phyloP scores from a whole-genome alignment of 148 eudicot genomes.

The Euryodendron excelsum region DNA sequence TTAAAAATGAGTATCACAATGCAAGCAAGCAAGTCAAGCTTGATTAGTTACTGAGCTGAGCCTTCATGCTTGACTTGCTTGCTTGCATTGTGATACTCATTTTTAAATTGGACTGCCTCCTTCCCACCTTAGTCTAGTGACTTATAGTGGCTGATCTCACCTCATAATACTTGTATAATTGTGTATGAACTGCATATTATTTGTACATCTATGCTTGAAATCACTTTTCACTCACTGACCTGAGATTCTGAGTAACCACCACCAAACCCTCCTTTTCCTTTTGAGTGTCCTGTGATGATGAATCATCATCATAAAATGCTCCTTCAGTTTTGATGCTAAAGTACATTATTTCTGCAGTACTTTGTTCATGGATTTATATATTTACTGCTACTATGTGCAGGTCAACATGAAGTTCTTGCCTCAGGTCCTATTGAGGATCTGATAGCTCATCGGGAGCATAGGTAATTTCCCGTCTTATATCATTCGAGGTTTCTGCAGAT shows the following conservation, averaged over 20 bases:
- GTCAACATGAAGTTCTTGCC: constrained; percentile 98
- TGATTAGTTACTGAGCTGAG: too few relatives aligned
- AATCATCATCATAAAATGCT: background rate
- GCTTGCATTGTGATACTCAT: background rate
- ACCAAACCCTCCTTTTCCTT: background rate
- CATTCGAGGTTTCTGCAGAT: constrained; percentile 7
- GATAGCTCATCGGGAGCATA: constrained; percentile 98
- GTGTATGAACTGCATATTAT: background rate
- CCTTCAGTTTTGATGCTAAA: background rate
- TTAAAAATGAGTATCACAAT: background rate
- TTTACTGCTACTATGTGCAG: constrained; percentile 32
- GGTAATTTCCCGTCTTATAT: constrained; percentile 38
- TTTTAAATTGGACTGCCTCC: background rate
- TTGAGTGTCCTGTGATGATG: background rate
- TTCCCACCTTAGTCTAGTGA: background rate
- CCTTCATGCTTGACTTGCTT: background rate
- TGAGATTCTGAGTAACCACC: background rate
- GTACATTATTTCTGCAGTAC: background rate
- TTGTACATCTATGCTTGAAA: background rate
- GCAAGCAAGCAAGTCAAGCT: background rate
- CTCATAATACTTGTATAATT: background rate
- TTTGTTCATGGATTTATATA: background rate
- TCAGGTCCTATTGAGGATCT: constrained; percentile 99
- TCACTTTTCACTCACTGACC: background rate
- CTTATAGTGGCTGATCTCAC: background rate